Evolutionary conservation across 495 filamentous ascomycete species (phyloP).

Genomic region (Penicillium steckii): DNA sequence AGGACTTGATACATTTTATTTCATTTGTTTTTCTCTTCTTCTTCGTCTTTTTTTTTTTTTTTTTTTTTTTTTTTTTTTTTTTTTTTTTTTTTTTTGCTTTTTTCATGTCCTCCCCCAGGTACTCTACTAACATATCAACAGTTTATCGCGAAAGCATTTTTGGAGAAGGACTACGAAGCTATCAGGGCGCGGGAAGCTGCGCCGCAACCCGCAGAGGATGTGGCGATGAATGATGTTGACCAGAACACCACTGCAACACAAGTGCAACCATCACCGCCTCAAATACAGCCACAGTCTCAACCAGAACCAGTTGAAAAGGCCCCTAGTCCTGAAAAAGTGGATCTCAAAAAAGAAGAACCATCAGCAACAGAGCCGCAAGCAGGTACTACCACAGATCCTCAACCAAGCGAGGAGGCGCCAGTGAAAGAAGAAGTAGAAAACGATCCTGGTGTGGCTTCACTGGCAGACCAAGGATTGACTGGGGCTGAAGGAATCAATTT

Average conservation of each 20-base stretch:
- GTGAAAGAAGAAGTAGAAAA: constrained; percentile 29
- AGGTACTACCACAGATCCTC: constrained; percentile 10
- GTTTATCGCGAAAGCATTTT: constrained; percentile 47
- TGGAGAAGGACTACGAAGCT: constrained; percentile 46
- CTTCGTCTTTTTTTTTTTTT: neutral
- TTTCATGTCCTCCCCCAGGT: neutral
- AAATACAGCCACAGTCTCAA: constrained; percentile 6
- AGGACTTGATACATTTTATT: neutral
- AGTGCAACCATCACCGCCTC: constrained; percentile 11
- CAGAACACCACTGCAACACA: constrained; percentile 9
- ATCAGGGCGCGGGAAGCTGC: constrained; percentile 36
- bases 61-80: constrained; percentile 6
- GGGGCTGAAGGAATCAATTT: constrained; percentile 38
- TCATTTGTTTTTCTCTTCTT: neutral
- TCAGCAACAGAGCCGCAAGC: constrained; percentile 7
- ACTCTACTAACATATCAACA: constrained; percentile 22
- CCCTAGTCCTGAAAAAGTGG: constrained; percentile 7
- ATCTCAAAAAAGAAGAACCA: constrained; percentile 16
- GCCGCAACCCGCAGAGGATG: constrained; percentile 29
- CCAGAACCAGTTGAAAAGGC: constrained; percentile 15
- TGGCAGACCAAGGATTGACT: constrained; percentile 19
- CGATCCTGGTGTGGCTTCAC: constrained; percentile 11
- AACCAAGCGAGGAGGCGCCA: constrained; percentile 14
- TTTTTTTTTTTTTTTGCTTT: constrained; percentile 4
- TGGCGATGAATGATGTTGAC: constrained; percentile 30